Evolutionary conservation across 768 basidiomycete species (phyloP).

Genomic region (Dictyophora rubrovolvata): DNA sequence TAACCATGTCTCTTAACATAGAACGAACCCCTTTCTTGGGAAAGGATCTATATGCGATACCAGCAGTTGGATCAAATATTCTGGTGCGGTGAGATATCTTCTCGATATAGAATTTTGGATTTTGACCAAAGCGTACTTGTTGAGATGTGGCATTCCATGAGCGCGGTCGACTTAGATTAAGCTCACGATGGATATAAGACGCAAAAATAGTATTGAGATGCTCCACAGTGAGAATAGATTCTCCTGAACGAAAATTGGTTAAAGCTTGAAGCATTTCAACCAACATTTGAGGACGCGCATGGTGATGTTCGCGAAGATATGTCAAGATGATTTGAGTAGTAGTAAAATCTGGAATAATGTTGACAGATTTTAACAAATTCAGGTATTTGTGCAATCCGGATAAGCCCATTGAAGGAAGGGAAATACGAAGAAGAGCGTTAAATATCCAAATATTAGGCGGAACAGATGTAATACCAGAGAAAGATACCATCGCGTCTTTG

Average conservation of each 20-base stretch:
- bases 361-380: slow-evolving; percentile 42
- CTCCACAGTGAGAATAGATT: slow-evolving; percentile 38
- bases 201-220: slow-evolving; percentile 50
- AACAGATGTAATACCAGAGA: background rate
- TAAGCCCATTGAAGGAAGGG: slow-evolving; percentile 41
- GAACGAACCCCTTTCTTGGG: slow-evolving; percentile 19
- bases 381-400: slow-evolving; percentile 35
- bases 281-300: slow-evolving; percentile 35
- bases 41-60: slow-evolving; percentile 28
- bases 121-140: slow-evolving; percentile 3
- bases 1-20: slow-evolving; percentile 31
- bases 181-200: slow-evolving; percentile 43
- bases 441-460: slow-evolving; percentile 35
- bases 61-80: slow-evolving; percentile 40
- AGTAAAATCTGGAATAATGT: slow-evolving; percentile 39
- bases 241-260: slow-evolving; percentile 21
- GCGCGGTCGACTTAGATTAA: slow-evolving; percentile 29
- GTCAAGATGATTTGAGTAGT: slow-evolving; percentile 49
- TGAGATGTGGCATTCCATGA: slow-evolving; percentile 37
- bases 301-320: slow-evolving; percentile 36
- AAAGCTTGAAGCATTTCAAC: slow-evolving; percentile 37
- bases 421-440: slow-evolving; percentile 49
- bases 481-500: slow-evolving; percentile 16
- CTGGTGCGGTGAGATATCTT: background rate
- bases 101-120: background rate